phyloP scores from a whole-genome alignment of 2,329 filamentous ascomycete genomes.

The Penicillium sp. region DNA sequence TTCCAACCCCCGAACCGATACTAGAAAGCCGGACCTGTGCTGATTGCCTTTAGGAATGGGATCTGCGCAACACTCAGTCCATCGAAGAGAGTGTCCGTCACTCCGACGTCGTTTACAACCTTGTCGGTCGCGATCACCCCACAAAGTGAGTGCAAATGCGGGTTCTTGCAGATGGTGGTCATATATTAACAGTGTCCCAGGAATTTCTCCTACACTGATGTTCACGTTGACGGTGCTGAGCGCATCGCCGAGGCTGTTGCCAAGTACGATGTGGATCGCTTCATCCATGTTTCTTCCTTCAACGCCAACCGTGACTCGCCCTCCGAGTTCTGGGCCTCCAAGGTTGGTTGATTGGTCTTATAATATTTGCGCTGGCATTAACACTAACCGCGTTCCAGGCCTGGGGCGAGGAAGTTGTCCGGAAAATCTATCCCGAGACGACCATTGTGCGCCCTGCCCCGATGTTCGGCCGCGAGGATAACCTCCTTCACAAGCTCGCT shows the following conservation, averaged over 20 bases:
- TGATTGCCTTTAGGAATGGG: conserved; percentile 71
- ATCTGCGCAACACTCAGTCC: conserved; percentile 89
- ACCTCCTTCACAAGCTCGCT: conserved; percentile 83
- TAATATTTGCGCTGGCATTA: conserved; percentile 9
- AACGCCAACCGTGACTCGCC: conserved; percentile 80
- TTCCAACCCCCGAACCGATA: background rate
- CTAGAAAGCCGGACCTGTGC: background rate
- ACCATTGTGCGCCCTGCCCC: conserved; percentile 94
- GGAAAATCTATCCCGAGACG: conserved; percentile 92
- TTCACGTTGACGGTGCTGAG: conserved; percentile 89
- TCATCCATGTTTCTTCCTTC: conserved; percentile 95
- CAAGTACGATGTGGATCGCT: conserved; percentile 97
- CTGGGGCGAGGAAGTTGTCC: conserved; percentile 78
- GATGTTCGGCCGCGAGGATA: conserved; percentile 94
- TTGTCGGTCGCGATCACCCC: conserved; percentile 90
- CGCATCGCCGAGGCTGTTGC: conserved; percentile 92
- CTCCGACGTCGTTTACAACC: conserved; percentile 96
- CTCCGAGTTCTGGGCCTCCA: conserved; percentile 89
- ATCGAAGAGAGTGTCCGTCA: conserved; percentile 97
- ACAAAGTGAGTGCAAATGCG: conserved; percentile 72
- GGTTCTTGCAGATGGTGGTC: background rate
- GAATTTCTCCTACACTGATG: conserved; percentile 92
- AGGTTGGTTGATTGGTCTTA: conserved; percentile 58
- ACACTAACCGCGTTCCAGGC: conserved; percentile 54
- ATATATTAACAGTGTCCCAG: conserved; percentile 53